Evolutionary conservation across 805 yeast species (phyloP), one percentile per base, ranked within the genome.

Genomic region (Myxozyma udenii): DNA sequence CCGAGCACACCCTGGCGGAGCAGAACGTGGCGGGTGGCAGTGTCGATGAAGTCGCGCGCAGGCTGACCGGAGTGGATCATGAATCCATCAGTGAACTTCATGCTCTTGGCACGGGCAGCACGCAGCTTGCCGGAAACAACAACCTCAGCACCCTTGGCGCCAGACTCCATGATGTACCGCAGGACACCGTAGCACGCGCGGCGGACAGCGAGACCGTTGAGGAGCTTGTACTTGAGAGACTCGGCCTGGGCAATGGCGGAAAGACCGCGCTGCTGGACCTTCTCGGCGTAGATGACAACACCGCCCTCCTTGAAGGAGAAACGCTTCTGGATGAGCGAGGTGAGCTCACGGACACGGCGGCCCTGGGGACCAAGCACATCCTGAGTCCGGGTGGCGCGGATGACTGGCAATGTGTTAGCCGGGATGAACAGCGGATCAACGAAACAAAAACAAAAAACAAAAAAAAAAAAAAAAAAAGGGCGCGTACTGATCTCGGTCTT

Each of bases 11-110:
- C 98, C 81, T 93, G 98, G 84, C 98, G 90, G 83, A 93, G 85
- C 75, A 93, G 82, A 70, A 91, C 98, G 91, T 93, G 98, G 80
- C 98, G 90, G 76, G 95, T 90, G 69, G 98, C 98, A 74, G 83
- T 78, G 78, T 93, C 98, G 74, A 93, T 93, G 85, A 93, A 93
- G 75, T 93, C 98, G 68, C 80, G 84, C 76, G 91, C 93, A 79
- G 98, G 98, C 83, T 93, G 98, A 87, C 98, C 98, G 72, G 97
- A 89, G 93, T 93, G 98, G 84, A 93, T 93, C 93, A 93, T 87
- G 96, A 93, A 93, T 83, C 98, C 98, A 76, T 91, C 98, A 74
- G 93, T 85, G 85, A 91, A 93, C 81, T 93, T 93, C 95, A 93
- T 95, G 72, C 97, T 84, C 87, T 93, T 93, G 71, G 98, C 98